These are phyloP conservation scores for Zygnema cylindricum DNA, from an alignment of 139 green algal species.

Conservation along the genomic window DNA sequence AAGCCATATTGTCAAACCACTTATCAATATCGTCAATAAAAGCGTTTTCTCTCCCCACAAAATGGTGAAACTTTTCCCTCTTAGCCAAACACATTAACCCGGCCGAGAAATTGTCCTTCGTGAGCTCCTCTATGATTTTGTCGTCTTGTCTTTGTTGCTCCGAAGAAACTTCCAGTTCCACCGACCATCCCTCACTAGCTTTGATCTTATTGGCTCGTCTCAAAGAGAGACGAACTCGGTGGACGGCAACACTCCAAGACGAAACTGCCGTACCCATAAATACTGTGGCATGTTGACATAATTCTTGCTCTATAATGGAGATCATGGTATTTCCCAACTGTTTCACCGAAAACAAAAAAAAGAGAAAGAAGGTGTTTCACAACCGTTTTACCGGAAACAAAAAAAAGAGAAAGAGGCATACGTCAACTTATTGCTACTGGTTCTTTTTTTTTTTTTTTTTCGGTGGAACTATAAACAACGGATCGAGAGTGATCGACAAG, in stretches of 20 bases:
- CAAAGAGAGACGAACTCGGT: background rate
- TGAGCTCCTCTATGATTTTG: background rate
- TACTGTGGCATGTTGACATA: background rate
- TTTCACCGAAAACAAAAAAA: no score
- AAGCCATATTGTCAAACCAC: background rate
- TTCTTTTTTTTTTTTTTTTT: no score
- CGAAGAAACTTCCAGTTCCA: background rate
- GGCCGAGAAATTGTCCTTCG: background rate
- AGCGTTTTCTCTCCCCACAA: background rate
- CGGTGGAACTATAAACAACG: no score
- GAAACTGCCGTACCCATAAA: constrained; percentile 16
- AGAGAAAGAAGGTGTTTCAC: no score
- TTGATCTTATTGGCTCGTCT: background rate
- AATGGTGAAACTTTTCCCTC: background rate
- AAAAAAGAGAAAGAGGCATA: no score
- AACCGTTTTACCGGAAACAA: no score
- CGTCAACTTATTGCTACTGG: no score
- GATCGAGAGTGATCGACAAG: no score
- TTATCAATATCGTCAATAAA: background rate
- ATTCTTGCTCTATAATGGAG: constrained; percentile 26
- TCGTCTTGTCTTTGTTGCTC: background rate
- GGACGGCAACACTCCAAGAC: constrained; percentile 18
- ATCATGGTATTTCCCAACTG: constrained; percentile 16
- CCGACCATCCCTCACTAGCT: background rate
- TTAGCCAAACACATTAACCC: background rate